Evolutionary conservation across 2,329 filamentous ascomycete genomes (phyloP).

Genomic region (Metarhizium robertsii): DNA sequence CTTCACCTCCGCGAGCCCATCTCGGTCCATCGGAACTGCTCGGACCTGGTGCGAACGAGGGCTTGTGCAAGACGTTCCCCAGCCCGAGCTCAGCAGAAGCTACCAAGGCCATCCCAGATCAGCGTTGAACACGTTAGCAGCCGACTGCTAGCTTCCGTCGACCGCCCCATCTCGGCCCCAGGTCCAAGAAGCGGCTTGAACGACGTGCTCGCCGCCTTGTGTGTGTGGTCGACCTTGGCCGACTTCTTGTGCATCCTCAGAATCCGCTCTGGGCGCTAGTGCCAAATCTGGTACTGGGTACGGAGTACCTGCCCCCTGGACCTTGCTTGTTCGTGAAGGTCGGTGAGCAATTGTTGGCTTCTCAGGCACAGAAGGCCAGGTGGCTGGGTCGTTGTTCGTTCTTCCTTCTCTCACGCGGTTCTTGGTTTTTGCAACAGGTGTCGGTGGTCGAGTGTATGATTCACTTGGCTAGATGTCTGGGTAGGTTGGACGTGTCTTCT

Average conservation of each 20-base stretch:
- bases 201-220: background rate
- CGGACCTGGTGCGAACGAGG: background rate
- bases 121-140: background rate
- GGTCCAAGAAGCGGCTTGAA: background rate
- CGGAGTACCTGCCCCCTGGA: background rate
- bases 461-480: slow-evolving; percentile 3
- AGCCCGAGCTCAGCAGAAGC: background rate
- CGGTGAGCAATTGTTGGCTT: slow-evolving; percentile 4
- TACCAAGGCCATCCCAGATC: background rate
- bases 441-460: background rate
- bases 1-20: background rate
- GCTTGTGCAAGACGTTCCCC: background rate
- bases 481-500: background rate
- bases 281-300: background rate
- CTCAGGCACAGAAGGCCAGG: background rate
- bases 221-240: background rate
- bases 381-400: slow-evolving; percentile 1
- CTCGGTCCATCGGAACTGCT: slow-evolving; percentile 4
- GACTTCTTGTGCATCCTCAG: background rate
- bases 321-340: background rate
- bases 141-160: background rate
- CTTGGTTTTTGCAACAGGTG: background rate
- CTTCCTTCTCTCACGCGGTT: background rate
- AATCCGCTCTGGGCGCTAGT: slow-evolving; percentile 4
- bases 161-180: background rate